These are phyloP conservation scores for Xylaria scruposa DNA, from an alignment of 495 filamentous ascomycete species.

Conservation along the genomic window DNA sequence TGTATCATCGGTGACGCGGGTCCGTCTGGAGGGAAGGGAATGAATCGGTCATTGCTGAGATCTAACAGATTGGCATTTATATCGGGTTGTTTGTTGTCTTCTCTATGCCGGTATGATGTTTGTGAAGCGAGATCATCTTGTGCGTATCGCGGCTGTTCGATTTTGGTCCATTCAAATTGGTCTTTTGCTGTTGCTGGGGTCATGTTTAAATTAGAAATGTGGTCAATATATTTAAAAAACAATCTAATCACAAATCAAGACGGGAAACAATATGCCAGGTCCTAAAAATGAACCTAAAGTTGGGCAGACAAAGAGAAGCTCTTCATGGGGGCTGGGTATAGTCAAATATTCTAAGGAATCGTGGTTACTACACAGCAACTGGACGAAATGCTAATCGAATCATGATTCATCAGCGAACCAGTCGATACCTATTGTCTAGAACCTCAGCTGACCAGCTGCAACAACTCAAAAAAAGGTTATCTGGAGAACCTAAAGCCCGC, in stretches of 20 bases:
- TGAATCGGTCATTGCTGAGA: background rate
- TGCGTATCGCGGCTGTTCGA: background rate
- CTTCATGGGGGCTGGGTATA: background rate
- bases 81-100: background rate
- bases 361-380: background rate
- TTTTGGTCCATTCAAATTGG: background rate
- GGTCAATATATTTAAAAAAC: background rate
- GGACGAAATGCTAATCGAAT: background rate
- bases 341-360: background rate
- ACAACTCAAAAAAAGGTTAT: background rate
- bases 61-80: background rate
- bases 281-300: background rate
- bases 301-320: background rate
- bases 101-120: background rate
- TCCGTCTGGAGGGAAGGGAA: background rate
- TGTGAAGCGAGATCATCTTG: background rate
- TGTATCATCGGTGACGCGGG: background rate
- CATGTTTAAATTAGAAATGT: constrained; percentile 12
- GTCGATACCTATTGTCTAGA: background rate
- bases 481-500: constrained; percentile 6
- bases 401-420: background rate
- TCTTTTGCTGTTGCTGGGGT: background rate
- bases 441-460: background rate
- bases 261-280: background rate
- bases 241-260: background rate